Conservation (phyloP, 192 early-diverging fungal genomes). For the Pilaira anomala region DNA sequence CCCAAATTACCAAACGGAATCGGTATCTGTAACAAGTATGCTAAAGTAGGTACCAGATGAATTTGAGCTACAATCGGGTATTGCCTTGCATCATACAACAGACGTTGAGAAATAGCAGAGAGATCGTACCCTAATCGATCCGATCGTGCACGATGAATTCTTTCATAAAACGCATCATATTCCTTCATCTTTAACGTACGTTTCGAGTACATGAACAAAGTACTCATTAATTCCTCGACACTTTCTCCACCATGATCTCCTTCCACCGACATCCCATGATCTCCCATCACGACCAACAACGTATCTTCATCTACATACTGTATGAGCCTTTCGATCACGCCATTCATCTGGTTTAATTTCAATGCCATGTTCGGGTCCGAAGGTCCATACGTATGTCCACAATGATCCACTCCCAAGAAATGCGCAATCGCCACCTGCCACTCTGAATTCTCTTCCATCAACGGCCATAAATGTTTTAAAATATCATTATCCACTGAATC, state of each 20-base stretch:
- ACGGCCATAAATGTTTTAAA: slow-evolving; percentile 52
- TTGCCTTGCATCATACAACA: slow-evolving; percentile 27
- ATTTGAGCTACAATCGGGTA: slow-evolving; percentile 78
- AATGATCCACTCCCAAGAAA: slow-evolving; percentile 95
- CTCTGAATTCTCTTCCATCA: slow-evolving; percentile 25
- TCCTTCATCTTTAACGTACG: slow-evolving; percentile 21
- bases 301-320: slow-evolving; percentile 72
- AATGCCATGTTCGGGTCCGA: slow-evolving; percentile 78
- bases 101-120: slow-evolving; percentile 6
- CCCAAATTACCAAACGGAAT: slow-evolving; percentile 96
- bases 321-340: slow-evolving; percentile 64
- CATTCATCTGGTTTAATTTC: slow-evolving; percentile 88
- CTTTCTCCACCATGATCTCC: slow-evolving; percentile 98
- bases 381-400: slow-evolving; percentile 89
- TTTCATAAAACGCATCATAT: slow-evolving; percentile 10
- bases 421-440: slow-evolving; percentile 91
- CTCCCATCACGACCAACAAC: slow-evolving; percentile 86
- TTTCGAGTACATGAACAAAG: slow-evolving; percentile 75
- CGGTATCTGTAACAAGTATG: slow-evolving; percentile 75
- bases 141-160: slow-evolving; percentile 20
- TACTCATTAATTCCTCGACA: slow-evolving; percentile 83
- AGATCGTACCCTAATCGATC: slow-evolving; percentile 23
- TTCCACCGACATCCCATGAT: slow-evolving; percentile 95
- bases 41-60: slow-evolving; percentile 85
- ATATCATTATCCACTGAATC: slow-evolving; percentile 92